phyloP scores from a whole-genome alignment of 352 stramenopile genomes.

The Phytophthora lateralis region DNA sequence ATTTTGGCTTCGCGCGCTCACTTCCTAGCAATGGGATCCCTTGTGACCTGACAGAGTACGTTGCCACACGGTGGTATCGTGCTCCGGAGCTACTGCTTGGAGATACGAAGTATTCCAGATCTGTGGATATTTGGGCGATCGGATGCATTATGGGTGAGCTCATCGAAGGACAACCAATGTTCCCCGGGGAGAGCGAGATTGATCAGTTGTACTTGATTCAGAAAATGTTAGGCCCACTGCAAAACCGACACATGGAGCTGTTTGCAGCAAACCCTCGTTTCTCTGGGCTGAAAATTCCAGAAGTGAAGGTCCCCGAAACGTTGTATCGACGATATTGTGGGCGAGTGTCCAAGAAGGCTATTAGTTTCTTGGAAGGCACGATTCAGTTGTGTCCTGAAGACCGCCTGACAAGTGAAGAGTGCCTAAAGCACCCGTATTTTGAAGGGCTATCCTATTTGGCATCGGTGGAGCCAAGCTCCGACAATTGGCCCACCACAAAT shows the following conservation, averaged over 20 bases:
- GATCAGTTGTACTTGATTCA: slow-evolving; percentile 99
- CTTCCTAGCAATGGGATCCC: slow-evolving; percentile 70
- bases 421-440: slow-evolving; percentile 89
- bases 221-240: slow-evolving; percentile 97
- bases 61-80: slow-evolving; percentile 98
- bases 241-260: slow-evolving; percentile 91
- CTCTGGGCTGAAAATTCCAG: slow-evolving; percentile 91
- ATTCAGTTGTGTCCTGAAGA: slow-evolving; percentile 82
- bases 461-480: slow-evolving; percentile 14
- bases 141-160: slow-evolving; percentile 99
- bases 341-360: slow-evolving; percentile 81
- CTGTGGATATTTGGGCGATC: slow-evolving; percentile 96
- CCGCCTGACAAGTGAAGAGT: slow-evolving; percentile 75
- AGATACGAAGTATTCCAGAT: slow-evolving; percentile 97
- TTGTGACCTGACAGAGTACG: slow-evolving; percentile 98
- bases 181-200: slow-evolving; percentile 98
- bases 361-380: slow-evolving; percentile 82
- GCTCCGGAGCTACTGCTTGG: slow-evolving; percentile 99
- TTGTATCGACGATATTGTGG: slow-evolving; percentile 91
- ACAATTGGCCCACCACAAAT: slow-evolving; percentile 3
- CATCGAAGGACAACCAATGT: slow-evolving; percentile 96
- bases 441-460: slow-evolving; percentile 56
- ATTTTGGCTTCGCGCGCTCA: slow-evolving; percentile 96
- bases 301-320: slow-evolving; percentile 92
- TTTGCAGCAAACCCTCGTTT: slow-evolving; percentile 93